Evolutionary conservation across 2,329 filamentous ascomycete genomes (phyloP).

Genomic region (Fusarium sp.): DNA sequence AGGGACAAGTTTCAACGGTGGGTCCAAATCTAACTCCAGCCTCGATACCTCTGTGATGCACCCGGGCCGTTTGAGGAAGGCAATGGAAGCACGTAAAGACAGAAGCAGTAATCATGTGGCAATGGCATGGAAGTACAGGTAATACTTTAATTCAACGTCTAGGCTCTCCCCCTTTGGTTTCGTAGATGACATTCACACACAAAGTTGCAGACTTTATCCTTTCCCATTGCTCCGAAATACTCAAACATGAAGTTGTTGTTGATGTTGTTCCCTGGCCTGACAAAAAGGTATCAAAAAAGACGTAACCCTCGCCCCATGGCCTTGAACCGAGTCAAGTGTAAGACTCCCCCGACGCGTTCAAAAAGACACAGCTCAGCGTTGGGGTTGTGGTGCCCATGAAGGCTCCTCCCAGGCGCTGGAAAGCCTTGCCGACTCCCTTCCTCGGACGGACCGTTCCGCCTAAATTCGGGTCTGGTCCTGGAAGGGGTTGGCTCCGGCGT

Average conservation of each 20-base stretch:
- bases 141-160: slow-evolving; percentile 42
- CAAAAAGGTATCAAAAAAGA: slow-evolving; percentile 44
- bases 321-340: slow-evolving; percentile 20
- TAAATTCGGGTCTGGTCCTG: slow-evolving; percentile 51
- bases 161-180: slow-evolving; percentile 24
- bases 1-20: neutral
- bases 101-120: neutral
- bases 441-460: slow-evolving; percentile 36
- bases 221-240: slow-evolving; percentile 42
- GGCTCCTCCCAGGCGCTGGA: slow-evolving; percentile 37
- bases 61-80: slow-evolving; percentile 3
- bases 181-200: slow-evolving; percentile 38
- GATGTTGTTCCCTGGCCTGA: slow-evolving; percentile 32
- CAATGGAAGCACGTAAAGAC: slow-evolving; percentile 1
- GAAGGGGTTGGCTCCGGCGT: slow-evolving; percentile 49
- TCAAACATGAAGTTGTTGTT: slow-evolving; percentile 30
- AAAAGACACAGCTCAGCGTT: slow-evolving; percentile 10
- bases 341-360: slow-evolving; percentile 21
- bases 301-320: slow-evolving; percentile 24
- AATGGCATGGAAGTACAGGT: slow-evolving; percentile 28
- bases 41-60: neutral
- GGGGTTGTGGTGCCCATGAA: neutral
- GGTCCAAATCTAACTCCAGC: neutral
- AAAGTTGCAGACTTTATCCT: slow-evolving; percentile 41
- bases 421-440: slow-evolving; percentile 30